Evolutionary conservation across 1,139 yeast genomes (phyloP), one percentile per base, ranked within the genome.

Genomic region (Yamadazyma trypodendri): DNA sequence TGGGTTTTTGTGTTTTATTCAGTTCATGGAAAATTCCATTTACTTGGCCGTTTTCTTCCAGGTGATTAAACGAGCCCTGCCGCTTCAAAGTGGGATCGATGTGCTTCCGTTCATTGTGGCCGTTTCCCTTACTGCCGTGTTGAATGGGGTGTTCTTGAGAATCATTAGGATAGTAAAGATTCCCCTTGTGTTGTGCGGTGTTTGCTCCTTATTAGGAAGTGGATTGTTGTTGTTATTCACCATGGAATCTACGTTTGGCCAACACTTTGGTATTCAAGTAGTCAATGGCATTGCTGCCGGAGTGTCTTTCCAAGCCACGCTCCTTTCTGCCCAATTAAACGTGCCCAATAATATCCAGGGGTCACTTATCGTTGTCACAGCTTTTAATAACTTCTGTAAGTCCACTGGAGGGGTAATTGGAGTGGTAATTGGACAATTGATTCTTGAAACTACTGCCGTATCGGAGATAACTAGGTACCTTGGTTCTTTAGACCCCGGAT

Each of bases 71-170:
- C 61, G 65, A 37, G 70, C 68, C 17, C 49, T 65, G 15, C 75
- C 87, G 1, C 71, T 77, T 63, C 64, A 68, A 41, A 75, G 87
- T 1, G 86, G 88, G 25, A 60, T 81, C 29, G 75, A 75, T 45
- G 54, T 79, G 45, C 56, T 82, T 22, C 83, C 87, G 1, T 48
- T 71, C 46, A 68, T 81, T 31, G 54, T 82, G 23, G 59, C 81
- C 1, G 72, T 79, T 4, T 69, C 81, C 4, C 29, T 79, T 4
- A 45, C 76, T 2, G 70, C 82, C 1, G 57, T 75, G 1, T 29
- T 55, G 11, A 64, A 68, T 28, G 86, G 85, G 21, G 45, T 72
- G 1, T 45, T 70, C 32, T 65, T 79, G 44, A 61, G 72, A 33
- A 63, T 57, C 43, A 65, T 79, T 2, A 67, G 81, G 28, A 52